Evolutionary conservation across 106 monocot species (phyloP), one percentile per base, ranked within the genome.

Genomic region (Posidonia australis): DNA sequence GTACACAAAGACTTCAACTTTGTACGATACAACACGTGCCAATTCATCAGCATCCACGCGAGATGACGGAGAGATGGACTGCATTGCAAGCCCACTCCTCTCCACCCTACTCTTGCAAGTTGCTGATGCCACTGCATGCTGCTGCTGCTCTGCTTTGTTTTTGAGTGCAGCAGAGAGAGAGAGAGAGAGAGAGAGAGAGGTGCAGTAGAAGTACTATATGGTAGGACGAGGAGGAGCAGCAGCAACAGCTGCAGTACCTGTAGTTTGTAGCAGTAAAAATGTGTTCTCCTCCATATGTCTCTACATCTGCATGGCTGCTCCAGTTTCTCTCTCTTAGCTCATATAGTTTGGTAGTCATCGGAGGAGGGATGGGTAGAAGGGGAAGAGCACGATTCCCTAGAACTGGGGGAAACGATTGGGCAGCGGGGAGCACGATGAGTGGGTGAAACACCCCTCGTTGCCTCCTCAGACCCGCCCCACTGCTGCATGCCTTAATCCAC

Each of bases 371-470:
- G 44, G 44, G 13, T 49, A 13, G 48, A 49, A 17, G 48, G 48
- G 3, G 3, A 49, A 49, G 48, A 3, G 71, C 71, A 25, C 71
- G 51, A 53, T 7, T 54, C 51, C 52, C 71, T 30, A 62, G 31
- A 71, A 71, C 71, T 71, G 47, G 49, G 11, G 44, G 17, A 43
- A 63, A 14, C 5, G 44, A 61, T 61, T 28, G 31, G 18, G 60
- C 32, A 58, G 58, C 58, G 58, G 58, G 62, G 19, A 62, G 41
- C 31, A 62, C 62, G 36, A 62, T 62, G 31, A n/a, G n/a, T n/a
- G n/a, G n/a, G n/a, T n/a, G n/a, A n/a, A n/a, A n/a, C n/a, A 36
- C 1, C 30, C 6, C 2, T 36, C 36, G 5, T 4, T 36, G 36
- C 36, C 36, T 36, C 36, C 2, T 36, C 36, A 36, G 30, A 60